Conservation (phyloP, 2,329 filamentous ascomycete species). For the Alternaria triticimaculans region DNA sequence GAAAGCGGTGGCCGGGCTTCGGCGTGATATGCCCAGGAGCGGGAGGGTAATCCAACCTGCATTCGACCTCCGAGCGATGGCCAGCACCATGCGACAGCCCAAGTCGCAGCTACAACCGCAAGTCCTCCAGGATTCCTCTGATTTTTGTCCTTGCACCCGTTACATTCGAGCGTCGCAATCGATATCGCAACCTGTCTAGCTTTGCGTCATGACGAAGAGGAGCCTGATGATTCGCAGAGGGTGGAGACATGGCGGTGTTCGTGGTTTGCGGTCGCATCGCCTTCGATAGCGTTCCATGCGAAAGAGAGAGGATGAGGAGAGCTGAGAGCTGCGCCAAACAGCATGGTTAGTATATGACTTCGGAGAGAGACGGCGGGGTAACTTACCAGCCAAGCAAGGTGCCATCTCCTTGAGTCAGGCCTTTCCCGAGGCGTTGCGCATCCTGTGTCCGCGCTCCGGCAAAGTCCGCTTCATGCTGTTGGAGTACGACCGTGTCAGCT, state of each 20-base stretch:
- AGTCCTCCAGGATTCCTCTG: not conserved
- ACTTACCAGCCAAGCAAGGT: not conserved
- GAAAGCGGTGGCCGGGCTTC: not conserved
- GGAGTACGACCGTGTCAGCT: not conserved
- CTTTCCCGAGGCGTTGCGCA: not conserved
- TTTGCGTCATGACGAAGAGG: not conserved
- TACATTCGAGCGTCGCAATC: not conserved
- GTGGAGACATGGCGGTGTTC: not conserved
- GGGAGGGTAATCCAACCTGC: not conserved
- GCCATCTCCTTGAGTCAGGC: not conserved
- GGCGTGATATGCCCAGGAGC: not conserved
- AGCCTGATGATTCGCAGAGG: not conserved
- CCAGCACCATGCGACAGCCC: not conserved
- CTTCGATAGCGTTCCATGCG: not conserved
- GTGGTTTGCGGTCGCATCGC: not conserved
- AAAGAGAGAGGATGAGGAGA: not conserved
- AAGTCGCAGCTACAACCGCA: not conserved
- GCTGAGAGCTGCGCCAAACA: not conserved
- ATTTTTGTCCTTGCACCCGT: not conserved
- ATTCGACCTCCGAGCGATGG: not conserved
- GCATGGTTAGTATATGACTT: not conserved
- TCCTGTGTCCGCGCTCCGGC: not conserved
- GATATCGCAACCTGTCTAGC: not conserved
- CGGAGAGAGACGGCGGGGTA: not conserved
- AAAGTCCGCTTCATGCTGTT: not conserved